Evolutionary conservation across 1,139 yeast genomes (phyloP).

Genomic region (Debaryomycetaceae sp.): DNA sequence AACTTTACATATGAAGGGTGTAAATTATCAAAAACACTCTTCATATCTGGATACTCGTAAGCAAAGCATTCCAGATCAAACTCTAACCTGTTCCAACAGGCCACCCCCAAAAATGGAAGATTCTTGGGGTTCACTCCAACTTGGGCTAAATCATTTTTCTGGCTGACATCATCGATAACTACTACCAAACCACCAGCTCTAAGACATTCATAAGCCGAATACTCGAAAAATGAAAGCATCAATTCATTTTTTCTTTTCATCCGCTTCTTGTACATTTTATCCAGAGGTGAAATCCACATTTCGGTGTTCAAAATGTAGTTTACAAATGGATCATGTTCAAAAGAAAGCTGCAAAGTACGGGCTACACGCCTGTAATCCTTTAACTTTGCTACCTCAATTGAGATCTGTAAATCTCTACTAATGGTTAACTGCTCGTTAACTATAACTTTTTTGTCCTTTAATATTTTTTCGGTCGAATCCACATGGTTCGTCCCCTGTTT

Average conservation of each 20-base stretch:
- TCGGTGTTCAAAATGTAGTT: slow-evolving; percentile 37
- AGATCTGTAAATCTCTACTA: slow-evolving; percentile 21
- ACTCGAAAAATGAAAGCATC: slow-evolving; percentile 36
- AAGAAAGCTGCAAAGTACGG: slow-evolving; percentile 35
- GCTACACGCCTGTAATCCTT: slow-evolving; percentile 40
- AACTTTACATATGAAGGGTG: slow-evolving; percentile 32
- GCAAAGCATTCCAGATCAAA: slow-evolving; percentile 24
- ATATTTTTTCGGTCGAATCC: not conserved
- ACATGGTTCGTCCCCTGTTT: not conserved
- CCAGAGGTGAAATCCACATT: slow-evolving; percentile 14
- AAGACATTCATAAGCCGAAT: slow-evolving; percentile 34
- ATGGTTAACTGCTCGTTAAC: slow-evolving; percentile 2
- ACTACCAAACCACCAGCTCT: slow-evolving; percentile 30
- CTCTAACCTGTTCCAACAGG: slow-evolving; percentile 36
- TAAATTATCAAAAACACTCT: slow-evolving; percentile 18
- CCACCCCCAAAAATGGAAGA: slow-evolving; percentile 32
- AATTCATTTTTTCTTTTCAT: slow-evolving; percentile 29
- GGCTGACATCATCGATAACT: slow-evolving; percentile 32
- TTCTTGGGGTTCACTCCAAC: slow-evolving; percentile 9
- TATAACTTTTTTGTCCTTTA: not conserved
- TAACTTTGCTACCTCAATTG: slow-evolving; percentile 27
- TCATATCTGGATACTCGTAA: slow-evolving; percentile 18
- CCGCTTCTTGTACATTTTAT: slow-evolving; percentile 17
- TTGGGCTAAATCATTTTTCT: slow-evolving; percentile 16
- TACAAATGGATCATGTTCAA: slow-evolving; percentile 41